Percentiles rank a stretch among this genome's conserved stretches.
phyloP scores from a whole-genome alignment of 164 flowering plant genomes.

The Vitis vinifera region DNA sequence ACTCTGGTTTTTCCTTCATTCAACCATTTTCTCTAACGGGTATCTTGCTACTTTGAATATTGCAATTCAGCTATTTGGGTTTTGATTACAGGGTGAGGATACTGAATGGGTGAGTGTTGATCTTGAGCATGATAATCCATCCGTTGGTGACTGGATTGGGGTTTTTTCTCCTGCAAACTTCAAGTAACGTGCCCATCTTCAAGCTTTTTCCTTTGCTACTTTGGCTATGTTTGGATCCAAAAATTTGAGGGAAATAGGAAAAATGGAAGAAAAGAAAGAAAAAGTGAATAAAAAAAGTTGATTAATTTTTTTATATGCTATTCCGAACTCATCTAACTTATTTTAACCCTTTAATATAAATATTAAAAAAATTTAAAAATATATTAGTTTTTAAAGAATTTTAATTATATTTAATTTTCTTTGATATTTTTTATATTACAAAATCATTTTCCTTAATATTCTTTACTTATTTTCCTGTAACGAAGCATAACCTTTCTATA shows the following conservation, averaged over 20 bases:
- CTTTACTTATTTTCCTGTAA: too few relatives aligned
- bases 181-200: conserved; percentile 23
- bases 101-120: conserved; percentile 33
- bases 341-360: too few relatives aligned
- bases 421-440: too few relatives aligned
- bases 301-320: too few relatives aligned
- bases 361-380: too few relatives aligned
- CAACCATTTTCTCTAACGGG: not conserved
- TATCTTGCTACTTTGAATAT: not conserved
- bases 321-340: too few relatives aligned
- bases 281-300: too few relatives aligned
- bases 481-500: too few relatives aligned
- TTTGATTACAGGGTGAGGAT: conserved; percentile 36
- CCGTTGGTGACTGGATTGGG: conserved; percentile 45
- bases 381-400: too few relatives aligned
- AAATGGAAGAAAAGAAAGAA: too few relatives aligned
- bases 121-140: conserved; percentile 20
- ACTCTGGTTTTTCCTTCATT: not conserved
- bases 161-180: conserved; percentile 48
- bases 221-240: not conserved
- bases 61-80: not conserved
- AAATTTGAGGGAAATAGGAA: not conserved
- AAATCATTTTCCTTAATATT: too few relatives aligned
- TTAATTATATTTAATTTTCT: too few relatives aligned
- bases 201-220: not conserved